Percentiles rank a stretch among this genome's conserved stretches.
Conservation (phyloP, 371 early-diverging fungal species). For the Syncephalastrum contaminatum region DNA sequence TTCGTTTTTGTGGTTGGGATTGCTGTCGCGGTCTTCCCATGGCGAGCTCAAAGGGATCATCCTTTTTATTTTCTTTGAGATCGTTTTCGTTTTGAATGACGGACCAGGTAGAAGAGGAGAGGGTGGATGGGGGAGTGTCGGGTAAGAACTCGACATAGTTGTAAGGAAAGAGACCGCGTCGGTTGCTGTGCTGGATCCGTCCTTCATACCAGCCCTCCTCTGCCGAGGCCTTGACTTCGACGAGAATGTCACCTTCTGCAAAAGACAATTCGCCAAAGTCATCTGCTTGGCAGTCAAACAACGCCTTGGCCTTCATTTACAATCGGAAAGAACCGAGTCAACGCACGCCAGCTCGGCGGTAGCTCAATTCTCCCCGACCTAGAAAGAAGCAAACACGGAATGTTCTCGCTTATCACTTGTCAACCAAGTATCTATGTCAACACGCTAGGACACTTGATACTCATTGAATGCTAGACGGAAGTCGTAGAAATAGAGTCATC, state of each 20-base stretch:
- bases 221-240: conserved; percentile 51
- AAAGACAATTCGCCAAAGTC: conserved; percentile 61
- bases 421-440: no score
- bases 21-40: conserved; percentile 14
- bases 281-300: conserved; percentile 66
- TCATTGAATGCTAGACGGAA: no score
- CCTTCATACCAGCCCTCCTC: conserved; percentile 66
- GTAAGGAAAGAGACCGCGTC: conserved; percentile 54
- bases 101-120: conserved; percentile 24
- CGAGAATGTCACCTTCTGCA: conserved; percentile 53
- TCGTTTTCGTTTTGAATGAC: conserved; percentile 17
- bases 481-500: no score
- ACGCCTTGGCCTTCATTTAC: conserved; percentile 45
- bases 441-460: no score
- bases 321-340: neutral
- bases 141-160: conserved; percentile 53
- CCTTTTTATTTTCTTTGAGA: neutral
- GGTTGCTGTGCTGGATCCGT: conserved; percentile 39
- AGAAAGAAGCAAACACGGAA: no score
- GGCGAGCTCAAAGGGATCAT: conserved; percentile 29
- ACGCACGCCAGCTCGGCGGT: no score
- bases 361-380: no score
- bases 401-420: no score
- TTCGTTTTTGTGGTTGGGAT: no score
- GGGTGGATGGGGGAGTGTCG: conserved; percentile 14